Evolutionary conservation across 805 yeast genomes (phyloP).

Genomic region (Schizosaccharomyces osmophilus): DNA sequence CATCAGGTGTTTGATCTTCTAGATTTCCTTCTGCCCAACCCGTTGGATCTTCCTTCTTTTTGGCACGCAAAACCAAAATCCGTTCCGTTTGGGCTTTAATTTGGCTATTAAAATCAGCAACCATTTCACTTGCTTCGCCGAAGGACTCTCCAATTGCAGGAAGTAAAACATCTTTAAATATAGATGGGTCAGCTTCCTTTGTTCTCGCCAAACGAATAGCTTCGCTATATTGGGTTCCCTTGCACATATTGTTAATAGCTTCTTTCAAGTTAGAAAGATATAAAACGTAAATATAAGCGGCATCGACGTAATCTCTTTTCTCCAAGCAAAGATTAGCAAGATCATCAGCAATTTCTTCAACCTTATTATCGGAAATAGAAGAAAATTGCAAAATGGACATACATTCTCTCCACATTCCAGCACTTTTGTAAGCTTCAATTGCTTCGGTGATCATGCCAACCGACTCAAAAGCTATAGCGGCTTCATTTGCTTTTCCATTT

Average conservation of each 20-base stretch:
- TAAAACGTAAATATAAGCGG: slow-evolving; percentile 49
- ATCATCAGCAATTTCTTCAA: slow-evolving; percentile 25
- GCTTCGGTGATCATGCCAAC: slow-evolving; percentile 35
- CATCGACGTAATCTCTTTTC: slow-evolving; percentile 43
- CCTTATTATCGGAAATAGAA: slow-evolving; percentile 17
- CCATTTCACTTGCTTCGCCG: slow-evolving; percentile 59
- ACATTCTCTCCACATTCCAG: slow-evolving; percentile 71
- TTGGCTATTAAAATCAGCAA: slow-evolving; percentile 86
- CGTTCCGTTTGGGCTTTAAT: slow-evolving; percentile 59
- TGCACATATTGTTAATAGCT: slow-evolving; percentile 46
- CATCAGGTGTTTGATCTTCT: slow-evolving; percentile 41
- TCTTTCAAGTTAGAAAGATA: slow-evolving; percentile 36
- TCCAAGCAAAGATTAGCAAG: slow-evolving; percentile 37
- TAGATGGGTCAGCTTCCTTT: slow-evolving; percentile 17
- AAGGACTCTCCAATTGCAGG: slow-evolving; percentile 66
- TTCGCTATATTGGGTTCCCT: slow-evolving; percentile 45
- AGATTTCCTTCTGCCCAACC: slow-evolving; percentile 48
- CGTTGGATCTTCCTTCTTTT: slow-evolving; percentile 65
- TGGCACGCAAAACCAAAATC: slow-evolving; percentile 58
- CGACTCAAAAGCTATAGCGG: slow-evolving; percentile 57
- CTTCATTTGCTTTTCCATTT: slow-evolving; percentile 30
- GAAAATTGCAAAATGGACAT: slow-evolving; percentile 25
- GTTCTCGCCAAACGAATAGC: slow-evolving; percentile 44
- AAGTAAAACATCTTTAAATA: slow-evolving; percentile 35
- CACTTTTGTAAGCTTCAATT: slow-evolving; percentile 39